Conservation (phyloP, 495 filamentous ascomycete species). For the Hapsidospora chrysogenum region DNA sequence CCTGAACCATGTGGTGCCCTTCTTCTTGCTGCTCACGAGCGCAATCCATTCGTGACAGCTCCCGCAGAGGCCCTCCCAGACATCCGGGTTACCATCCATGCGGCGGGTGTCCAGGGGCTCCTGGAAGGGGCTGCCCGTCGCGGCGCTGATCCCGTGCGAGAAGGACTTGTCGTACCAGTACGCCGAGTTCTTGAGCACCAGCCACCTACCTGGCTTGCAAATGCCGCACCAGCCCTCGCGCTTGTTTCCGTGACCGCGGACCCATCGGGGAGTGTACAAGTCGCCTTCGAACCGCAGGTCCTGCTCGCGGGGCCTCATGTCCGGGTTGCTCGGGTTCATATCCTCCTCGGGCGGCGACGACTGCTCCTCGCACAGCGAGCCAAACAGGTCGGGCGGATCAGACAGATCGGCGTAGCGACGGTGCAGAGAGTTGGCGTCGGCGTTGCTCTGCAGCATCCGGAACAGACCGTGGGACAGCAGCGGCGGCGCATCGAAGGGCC, state of each 20-base stretch:
- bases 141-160: conserved; percentile 64
- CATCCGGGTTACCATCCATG: conserved; percentile 64
- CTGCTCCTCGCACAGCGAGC: conserved; percentile 49
- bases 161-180: conserved; percentile 83
- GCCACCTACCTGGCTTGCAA: conserved; percentile 67
- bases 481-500: conserved; percentile 35
- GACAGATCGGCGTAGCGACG: conserved; percentile 47
- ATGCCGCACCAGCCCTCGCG: conserved; percentile 76
- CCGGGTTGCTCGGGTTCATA: conserved; percentile 56
- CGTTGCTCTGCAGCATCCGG: conserved; percentile 52
- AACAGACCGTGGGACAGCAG: conserved; percentile 47
- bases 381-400: conserved; percentile 57
- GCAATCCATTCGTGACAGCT: conserved; percentile 68
- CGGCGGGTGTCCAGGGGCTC: conserved; percentile 52
- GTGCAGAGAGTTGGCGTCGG: conserved; percentile 41
- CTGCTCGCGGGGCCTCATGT: conserved; percentile 55
- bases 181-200: conserved; percentile 68
- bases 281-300: conserved; percentile 63
- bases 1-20: conserved; percentile 71
- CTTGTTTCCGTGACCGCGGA: conserved; percentile 66
- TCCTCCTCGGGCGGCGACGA: conserved; percentile 53
- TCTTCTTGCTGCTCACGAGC: conserved; percentile 68
- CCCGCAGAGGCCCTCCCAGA: conserved; percentile 67
- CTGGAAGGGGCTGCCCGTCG: conserved; percentile 55
- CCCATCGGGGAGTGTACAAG: conserved; percentile 62